A percentile compares a stretch with the other conserved stretches of the same genome.
phyloP scores from a whole-genome alignment of 768 basidiomycete genomes.

The Lactarius vividus region DNA sequence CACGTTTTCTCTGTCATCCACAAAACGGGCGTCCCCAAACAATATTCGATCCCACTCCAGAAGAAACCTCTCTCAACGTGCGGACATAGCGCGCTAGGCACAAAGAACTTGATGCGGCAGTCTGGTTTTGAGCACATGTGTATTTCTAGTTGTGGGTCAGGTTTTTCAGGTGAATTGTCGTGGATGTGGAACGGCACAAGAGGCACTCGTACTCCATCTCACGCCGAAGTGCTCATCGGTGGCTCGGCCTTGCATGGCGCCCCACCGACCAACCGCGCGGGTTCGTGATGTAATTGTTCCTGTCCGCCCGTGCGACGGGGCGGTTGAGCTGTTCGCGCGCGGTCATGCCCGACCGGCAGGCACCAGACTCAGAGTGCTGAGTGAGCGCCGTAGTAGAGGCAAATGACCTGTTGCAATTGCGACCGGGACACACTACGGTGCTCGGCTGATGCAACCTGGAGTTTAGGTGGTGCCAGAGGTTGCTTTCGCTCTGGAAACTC shows the following conservation, averaged over 20 bases:
- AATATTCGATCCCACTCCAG: too few relatives aligned
- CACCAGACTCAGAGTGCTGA: conserved; percentile 61
- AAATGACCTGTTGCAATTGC: conserved; percentile 35
- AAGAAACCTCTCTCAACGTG: conserved; percentile 19
- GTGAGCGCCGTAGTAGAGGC: conserved; percentile 52
- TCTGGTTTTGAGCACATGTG: conserved; percentile 13
- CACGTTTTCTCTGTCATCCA: too few relatives aligned
- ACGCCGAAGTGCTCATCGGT: not conserved
- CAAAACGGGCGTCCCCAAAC: too few relatives aligned
- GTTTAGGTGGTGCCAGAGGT: conserved; percentile 48
- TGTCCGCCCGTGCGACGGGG: conserved; percentile 5
- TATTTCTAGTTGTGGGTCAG: conserved; percentile 34
- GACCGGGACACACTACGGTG: conserved; percentile 38
- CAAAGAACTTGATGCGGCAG: conserved; percentile 3
- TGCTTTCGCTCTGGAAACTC: conserved; percentile 42
- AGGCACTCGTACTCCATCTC: conserved; percentile 55
- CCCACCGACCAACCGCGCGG: not conserved
- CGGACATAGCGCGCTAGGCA: conserved; percentile 14
- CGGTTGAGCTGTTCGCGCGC: conserved; percentile 33
- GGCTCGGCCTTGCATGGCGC: not conserved
- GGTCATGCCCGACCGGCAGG: conserved; percentile 51
- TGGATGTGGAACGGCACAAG: conserved; percentile 50
- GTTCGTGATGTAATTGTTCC: conserved; percentile 13
- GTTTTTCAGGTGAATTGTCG: conserved; percentile 57
- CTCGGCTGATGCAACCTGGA: conserved; percentile 50